Evolutionary conservation across 176 grass and related monocot species (phyloP), one percentile per base, ranked within the genome.

Genomic region (Hyparrhenia diplandra): DNA sequence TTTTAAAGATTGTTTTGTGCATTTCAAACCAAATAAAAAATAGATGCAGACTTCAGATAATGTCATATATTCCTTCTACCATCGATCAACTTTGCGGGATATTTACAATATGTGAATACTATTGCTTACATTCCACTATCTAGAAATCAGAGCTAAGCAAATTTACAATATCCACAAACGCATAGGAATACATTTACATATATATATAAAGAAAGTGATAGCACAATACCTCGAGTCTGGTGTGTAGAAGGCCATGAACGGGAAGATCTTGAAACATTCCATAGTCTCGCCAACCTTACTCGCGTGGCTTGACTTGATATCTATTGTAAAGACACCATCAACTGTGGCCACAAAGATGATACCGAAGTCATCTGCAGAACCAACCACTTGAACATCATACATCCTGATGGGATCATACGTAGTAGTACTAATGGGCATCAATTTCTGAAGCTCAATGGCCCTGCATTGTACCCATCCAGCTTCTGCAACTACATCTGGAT

Each of bases 251-350:
- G 40, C 49, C 30, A n/a, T 54, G 45, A 52, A 74, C 17, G 41
- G 41, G 41, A 42, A 42, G 41, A 42, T 42, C 41, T 42, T 42
- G 3, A 42, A 42, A 28, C 25, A 31, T n/a, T 20, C 9, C 42
- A 54, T 6, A 13, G 27, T 5, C 39, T 24, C 12, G 6, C 41
- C 7, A n/a, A 74, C 69, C 70, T 74, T 83, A 10, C 30, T 74
- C 11, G 8, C 41, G 0, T 2, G 58, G 29, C 42, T 59, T 47
- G 80, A 64, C 41, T 74, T 83, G 58, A 83, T 29, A 20, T 83
- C 58, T 51, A 83, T 51, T 10, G 58, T 37, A 42, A 83, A 83
- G 10, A 73, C 13, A 58, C 68, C 55, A 63, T 6, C 80, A 46
- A 2, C 21, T 47, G 80, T 73, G 35, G 27, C 18, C 41, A 74